Evolutionary conservation across 768 basidiomycete species (phyloP).

Genomic region (Psilocybe tampanensis): DNA sequence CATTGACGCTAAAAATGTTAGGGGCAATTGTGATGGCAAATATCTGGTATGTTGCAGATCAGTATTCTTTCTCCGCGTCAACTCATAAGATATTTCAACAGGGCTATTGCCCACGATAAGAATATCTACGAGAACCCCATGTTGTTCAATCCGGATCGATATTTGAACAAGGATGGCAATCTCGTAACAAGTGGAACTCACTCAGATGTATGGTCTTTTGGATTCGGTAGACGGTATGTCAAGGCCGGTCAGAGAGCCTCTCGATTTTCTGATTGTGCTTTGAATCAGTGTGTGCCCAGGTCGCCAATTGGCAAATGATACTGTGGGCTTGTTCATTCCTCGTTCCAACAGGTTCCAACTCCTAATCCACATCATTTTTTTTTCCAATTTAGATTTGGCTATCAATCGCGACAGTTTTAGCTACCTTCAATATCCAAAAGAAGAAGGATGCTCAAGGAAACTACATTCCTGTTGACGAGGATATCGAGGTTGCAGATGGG

Average conservation of each 20-base stretch:
- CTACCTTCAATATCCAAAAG: slow-evolving; percentile 30
- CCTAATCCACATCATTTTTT: not conserved
- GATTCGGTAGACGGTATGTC: slow-evolving; percentile 24
- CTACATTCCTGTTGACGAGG: slow-evolving; percentile 22
- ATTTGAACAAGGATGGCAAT: slow-evolving; percentile 16
- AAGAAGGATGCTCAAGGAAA: slow-evolving; percentile 27
- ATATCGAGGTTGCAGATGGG: slow-evolving; percentile 16
- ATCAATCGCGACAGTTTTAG: slow-evolving; percentile 25
- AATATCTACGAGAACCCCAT: slow-evolving; percentile 23
- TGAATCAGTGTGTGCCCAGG: slow-evolving; percentile 11
- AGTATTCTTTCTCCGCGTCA: not conserved
- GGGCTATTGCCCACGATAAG: slow-evolving; percentile 25
- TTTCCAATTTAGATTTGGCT: slow-evolving; percentile 7
- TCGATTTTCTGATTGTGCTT: not conserved
- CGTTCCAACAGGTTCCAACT: too few species aligned
- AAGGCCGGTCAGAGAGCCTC: not conserved
- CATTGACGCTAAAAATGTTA: not conserved
- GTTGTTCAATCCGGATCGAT: slow-evolving; percentile 28
- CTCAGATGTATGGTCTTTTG: slow-evolving; percentile 15
- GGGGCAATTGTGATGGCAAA: slow-evolving; percentile 15
- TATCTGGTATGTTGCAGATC: slow-evolving; percentile 14
- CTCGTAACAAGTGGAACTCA: slow-evolving; percentile 7
- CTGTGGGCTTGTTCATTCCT: slow-evolving; percentile 1
- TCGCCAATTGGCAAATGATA: slow-evolving; percentile 6
- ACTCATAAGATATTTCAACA: not conserved